phyloP scores from a whole-genome alignment of 371 early-diverging fungal genomes.

The Mortierella sp. region DNA sequence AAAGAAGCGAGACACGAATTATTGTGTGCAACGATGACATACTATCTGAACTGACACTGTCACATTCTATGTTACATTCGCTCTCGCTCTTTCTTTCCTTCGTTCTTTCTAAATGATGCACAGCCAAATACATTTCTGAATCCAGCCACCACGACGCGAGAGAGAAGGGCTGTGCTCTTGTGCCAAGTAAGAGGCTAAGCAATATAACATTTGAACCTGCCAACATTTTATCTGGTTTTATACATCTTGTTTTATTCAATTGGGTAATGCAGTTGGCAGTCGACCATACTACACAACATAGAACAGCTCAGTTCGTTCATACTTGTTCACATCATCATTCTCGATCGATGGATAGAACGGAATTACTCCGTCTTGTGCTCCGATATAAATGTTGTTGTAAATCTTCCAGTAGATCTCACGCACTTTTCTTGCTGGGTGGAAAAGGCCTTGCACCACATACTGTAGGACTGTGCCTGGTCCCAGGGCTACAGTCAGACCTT shows the following conservation, averaged over 20 bases:
- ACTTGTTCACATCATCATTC: slow-evolving; percentile 81
- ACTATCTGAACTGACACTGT: too few relatives aligned
- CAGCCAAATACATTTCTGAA: too few relatives aligned
- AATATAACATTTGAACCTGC: too few relatives aligned
- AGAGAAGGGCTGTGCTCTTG: too few relatives aligned
- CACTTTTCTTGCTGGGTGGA: slow-evolving; percentile 97
- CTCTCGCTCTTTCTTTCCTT: too few relatives aligned
- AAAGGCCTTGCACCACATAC: slow-evolving; percentile 92
- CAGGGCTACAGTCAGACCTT: slow-evolving; percentile 91
- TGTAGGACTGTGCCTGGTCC: slow-evolving; percentile 89
- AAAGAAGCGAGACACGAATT: neutral
- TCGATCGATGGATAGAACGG: slow-evolving; percentile 93
- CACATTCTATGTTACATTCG: too few relatives aligned
- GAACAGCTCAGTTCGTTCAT: slow-evolving; percentile 80
- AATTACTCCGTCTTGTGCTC: slow-evolving; percentile 92
- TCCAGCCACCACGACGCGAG: too few relatives aligned
- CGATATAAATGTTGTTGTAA: slow-evolving; percentile 94
- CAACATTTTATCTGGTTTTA: too few relatives aligned
- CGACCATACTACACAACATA: slow-evolving; percentile 33
- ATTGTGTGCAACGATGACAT: too few relatives aligned
- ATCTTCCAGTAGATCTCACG: slow-evolving; percentile 98
- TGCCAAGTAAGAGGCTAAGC: too few relatives aligned
- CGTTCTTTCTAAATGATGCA: too few relatives aligned
- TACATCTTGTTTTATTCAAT: neutral
- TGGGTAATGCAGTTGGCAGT: too few relatives aligned